Evolutionary conservation across 2,329 filamentous ascomycete genomes (phyloP), one percentile per base, ranked within the genome.

Genomic region (Hypoxylon sp.): DNA sequence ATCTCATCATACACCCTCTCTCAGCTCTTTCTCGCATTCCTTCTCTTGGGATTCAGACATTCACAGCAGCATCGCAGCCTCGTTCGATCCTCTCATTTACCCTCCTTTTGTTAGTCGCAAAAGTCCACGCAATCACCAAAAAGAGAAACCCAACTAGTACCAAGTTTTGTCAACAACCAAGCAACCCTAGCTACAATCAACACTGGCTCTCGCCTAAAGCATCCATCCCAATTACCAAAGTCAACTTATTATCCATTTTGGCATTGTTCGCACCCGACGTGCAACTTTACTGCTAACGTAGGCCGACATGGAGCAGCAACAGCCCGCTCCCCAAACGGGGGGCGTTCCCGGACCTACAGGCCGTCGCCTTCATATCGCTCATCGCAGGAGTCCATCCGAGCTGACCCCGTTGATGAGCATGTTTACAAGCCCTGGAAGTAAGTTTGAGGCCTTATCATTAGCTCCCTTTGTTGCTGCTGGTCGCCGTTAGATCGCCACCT

Each of bases 361-460:
- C 79, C 94, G 95, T 80, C 92, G 94, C 81, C 89, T 98, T 81
- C 94, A 98, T 85, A 98, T 98, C 83, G 95, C 95, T 78, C 95
- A 98, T 86, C 92, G 95, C 80, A 91, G 95, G 83, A 98, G 94
- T 84, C 96, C 95, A 73, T 98, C 96, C 75, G 96, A 98, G 87
- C 87, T 98, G 82, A 98, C 95, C 66, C 96, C 95, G 72, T 85
- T 98, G 82, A 97, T 98, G 93, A 97, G 94, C 94, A 93, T 90
- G 93, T 94, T 88, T 81, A 81, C 85, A 72, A 88, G 87, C 72
- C 86, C 87, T 73, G 85, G 85, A 81, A 90, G 89, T 91, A 85
- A 87, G 88, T 87, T 60, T 65, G 33, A 33, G 17, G 37, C 59
- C 44, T 61, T 52, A 42, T 51, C 48, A 46, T 63, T 55, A 47